Evolutionary conservation across 176 grass and related monocot species (phyloP).

Genomic region (Oryza nivara): DNA sequence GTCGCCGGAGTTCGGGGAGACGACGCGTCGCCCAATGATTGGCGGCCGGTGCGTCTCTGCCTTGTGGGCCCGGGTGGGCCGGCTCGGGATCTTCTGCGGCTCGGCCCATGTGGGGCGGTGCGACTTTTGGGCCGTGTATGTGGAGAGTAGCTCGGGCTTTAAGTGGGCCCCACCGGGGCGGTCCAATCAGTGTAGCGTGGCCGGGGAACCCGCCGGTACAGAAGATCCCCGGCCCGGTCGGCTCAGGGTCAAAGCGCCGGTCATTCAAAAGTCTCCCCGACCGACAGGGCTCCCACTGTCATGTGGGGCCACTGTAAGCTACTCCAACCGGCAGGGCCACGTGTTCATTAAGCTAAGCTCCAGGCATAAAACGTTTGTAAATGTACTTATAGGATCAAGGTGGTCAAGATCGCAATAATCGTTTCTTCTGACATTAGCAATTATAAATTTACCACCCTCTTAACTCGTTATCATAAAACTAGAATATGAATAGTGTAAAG

Average conservation of each 20-base stretch:
- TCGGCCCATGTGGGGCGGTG: background rate
- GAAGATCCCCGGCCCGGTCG: background rate
- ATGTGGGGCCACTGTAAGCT: background rate
- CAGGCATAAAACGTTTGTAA: background rate
- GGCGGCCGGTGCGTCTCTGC: background rate
- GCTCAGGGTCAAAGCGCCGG: background rate
- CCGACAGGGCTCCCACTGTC: conserved; percentile 19
- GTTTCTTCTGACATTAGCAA: no score
- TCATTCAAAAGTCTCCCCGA: background rate
- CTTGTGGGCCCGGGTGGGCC: background rate
- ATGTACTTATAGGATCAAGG: background rate
- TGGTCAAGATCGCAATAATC: no score
- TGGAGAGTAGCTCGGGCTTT: background rate
- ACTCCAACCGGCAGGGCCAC: background rate
- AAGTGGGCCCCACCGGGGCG: background rate
- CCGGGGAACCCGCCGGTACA: background rate
- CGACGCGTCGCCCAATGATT: background rate
- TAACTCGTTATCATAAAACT: no score
- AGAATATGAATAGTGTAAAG: no score
- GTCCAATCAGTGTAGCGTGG: conserved; percentile 10
- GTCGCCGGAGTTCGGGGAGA: background rate
- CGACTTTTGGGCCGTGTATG: background rate
- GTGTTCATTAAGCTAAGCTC: background rate
- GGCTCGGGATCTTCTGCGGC: conserved; percentile 18
- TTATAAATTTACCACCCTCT: no score